Evolutionary conservation across 257 asterid genomes (phyloP), one percentile per base, ranked within the genome.

Genomic region (Pogostemon cablin): DNA sequence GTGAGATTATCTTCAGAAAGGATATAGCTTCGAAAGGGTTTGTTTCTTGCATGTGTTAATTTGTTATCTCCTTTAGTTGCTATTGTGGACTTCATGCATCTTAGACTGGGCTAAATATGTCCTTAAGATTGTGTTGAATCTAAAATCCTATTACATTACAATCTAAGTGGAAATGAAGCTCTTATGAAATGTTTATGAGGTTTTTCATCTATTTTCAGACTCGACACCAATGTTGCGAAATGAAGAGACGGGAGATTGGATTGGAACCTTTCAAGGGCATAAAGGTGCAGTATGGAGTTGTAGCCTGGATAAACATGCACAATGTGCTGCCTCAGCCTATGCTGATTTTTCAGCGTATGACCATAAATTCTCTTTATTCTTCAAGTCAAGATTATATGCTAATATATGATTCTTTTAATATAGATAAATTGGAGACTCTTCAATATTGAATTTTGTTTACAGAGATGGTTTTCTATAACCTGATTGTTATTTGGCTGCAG

Each of bases 201-300:
- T 12, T 69, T 74, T 38, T n/a, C 66, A 42, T 75, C 44, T 57
- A 50, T 60, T 46, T 75, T 56, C 74, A 93, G 99, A 93, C 79
- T 89, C 99, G 2, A 86, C 92, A 9, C 99, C 98, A 4, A 89
- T 93, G 98, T 71, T 93, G 82, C 82, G 96, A 85, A 93, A 93
- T 72, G 99, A 98, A 52, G 98, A 89, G 84, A 91, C 99, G 3
- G 99, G 99, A 20, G 99, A 93, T 65, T 93, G 99, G 98, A 83
- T 93, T 80, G 99, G 99, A 76, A 93, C 98, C 73, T 93, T 91
- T 78, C 88, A 85, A 81, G 99, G 99, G 72, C 99, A 93, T 82
- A 91, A 93, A 75, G 99, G 99, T 72, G 99, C 99, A 43, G 99
- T 93, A 50, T 93, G 98, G 99, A 86, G 96, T 82, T 84, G 93